Evolutionary conservation across 2,329 filamentous ascomycete genomes (phyloP).

Genomic region (Alternaria incomplexa): DNA sequence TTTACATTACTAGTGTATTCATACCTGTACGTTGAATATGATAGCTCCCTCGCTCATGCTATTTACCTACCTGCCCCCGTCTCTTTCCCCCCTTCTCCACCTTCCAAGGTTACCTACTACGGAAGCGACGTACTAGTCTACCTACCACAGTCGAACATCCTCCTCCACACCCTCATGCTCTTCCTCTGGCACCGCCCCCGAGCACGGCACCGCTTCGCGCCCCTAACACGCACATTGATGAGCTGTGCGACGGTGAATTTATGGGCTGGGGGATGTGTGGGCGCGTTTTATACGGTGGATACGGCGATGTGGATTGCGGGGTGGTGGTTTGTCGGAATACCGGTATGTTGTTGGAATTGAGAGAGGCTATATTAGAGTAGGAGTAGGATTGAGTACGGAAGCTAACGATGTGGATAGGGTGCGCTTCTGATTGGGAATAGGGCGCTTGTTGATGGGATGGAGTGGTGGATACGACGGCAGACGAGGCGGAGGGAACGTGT

Average conservation of each 20-base stretch:
- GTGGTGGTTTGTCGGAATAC: conserved; percentile 6
- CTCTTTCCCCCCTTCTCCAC: neutral
- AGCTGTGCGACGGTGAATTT: neutral
- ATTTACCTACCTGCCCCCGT: neutral
- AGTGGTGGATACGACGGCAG: neutral
- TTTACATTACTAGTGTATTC: neutral
- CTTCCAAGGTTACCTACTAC: neutral
- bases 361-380: too few species aligned
- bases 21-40: neutral
- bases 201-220: neutral
- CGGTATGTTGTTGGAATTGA: neutral
- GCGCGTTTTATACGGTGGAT: neutral
- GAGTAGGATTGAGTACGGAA: neutral
- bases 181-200: neutral
- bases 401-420: neutral
- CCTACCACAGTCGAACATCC: neutral
- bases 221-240: neutral
- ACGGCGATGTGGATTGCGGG: neutral
- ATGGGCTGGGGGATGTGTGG: neutral
- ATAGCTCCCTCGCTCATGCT: neutral
- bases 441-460: neutral
- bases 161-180: neutral
- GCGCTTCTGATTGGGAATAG: neutral
- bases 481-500: neutral
- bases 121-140: neutral